Conservation (phyloP, 257 asterid genomes). For the Nicotiana benthamiana region DNA sequence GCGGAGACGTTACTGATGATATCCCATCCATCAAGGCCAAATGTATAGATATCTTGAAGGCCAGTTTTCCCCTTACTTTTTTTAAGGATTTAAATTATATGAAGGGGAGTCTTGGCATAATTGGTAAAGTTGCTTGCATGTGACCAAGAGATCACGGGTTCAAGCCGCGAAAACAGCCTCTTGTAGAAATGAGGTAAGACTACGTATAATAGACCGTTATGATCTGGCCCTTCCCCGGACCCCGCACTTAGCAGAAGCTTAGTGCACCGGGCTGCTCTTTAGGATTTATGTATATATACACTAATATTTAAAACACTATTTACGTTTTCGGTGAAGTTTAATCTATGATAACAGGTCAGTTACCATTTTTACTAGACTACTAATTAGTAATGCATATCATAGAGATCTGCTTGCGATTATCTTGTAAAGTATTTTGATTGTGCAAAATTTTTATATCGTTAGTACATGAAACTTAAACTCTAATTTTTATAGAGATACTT, state of each 20-base stretch:
- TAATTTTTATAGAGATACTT: too few species aligned
- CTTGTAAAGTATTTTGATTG: background rate
- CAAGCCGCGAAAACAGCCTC: too few species aligned
- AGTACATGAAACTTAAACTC: too few species aligned
- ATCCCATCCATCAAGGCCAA: constrained; percentile 28
- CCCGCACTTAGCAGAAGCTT: too few species aligned
- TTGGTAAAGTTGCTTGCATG: too few species aligned
- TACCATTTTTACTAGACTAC: background rate
- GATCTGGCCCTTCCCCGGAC: too few species aligned
- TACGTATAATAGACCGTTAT: too few species aligned
- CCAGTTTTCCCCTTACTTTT: background rate
- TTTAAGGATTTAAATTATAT: background rate
- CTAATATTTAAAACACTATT: background rate
- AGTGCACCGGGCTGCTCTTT: too few species aligned
- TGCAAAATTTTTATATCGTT: background rate
- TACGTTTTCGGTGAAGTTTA: background rate
- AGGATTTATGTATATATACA: too few species aligned
- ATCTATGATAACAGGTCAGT: background rate
- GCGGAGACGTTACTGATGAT: constrained; percentile 29
- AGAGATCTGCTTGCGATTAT: background rate
- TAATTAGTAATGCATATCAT: background rate
- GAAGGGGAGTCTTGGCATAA: too few species aligned
- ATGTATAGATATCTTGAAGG: background rate
- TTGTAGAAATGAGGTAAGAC: too few species aligned
- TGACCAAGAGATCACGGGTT: too few species aligned